phyloP scores from a whole-genome alignment of 208 protist species.

The Naegleria lovaniensis region DNA sequence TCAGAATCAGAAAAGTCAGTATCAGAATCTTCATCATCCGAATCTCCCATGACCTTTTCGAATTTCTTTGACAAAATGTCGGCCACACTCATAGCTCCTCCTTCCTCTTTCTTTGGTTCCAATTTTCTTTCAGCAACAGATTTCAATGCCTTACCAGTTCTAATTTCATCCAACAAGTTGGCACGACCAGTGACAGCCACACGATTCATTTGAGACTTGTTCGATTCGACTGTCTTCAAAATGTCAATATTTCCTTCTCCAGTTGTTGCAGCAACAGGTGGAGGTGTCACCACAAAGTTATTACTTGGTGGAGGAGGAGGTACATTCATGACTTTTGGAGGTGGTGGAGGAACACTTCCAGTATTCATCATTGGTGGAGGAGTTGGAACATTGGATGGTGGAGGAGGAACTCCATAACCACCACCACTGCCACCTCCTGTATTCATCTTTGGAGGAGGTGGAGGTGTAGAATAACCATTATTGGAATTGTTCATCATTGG shows the following conservation, averaged over 20 bases:
- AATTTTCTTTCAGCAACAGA: neutral
- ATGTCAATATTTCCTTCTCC: neutral
- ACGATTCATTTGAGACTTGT: neutral
- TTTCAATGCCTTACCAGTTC: neutral
- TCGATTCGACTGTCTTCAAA: neutral
- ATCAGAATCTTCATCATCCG: neutral
- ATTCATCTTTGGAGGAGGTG: neutral
- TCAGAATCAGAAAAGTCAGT: neutral
- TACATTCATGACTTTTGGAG: neutral
- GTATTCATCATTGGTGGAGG: neutral
- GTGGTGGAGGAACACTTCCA: neutral
- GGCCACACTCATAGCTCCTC: neutral
- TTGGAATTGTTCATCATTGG: neutral
- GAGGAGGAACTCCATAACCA: neutral
- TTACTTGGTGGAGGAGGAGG: neutral
- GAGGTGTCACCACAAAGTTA: neutral
- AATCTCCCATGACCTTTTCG: neutral
- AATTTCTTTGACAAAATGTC: conserved; percentile 20
- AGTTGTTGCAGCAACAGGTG: neutral
- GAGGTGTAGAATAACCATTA: neutral
- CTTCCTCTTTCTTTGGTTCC: neutral
- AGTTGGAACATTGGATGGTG: neutral
- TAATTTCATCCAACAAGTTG: conserved; percentile 20
- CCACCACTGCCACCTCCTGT: neutral
- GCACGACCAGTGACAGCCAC: too few relatives aligned